Evolutionary conservation across 2,329 filamentous ascomycete genomes (phyloP).

Genomic region (Diaporthe sp.): DNA sequence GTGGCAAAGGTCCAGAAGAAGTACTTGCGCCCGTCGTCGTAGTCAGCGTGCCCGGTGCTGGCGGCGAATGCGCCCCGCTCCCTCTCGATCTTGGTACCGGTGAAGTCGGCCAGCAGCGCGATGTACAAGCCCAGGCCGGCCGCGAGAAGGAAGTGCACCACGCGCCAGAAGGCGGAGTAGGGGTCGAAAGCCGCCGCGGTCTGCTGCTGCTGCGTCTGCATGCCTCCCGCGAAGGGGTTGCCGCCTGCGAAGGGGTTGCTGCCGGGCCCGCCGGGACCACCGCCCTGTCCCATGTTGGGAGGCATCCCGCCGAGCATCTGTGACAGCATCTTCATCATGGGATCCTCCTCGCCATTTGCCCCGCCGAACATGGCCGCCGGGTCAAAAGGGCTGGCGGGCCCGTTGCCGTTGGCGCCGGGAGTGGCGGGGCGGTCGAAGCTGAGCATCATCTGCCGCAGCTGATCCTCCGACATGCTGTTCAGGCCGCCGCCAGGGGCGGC

Average conservation of each 20-base stretch:
- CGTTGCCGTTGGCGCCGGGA: slow-evolving; percentile 36
- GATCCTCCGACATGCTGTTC: slow-evolving; percentile 62
- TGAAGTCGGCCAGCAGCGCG: slow-evolving; percentile 74
- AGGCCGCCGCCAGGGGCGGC: slow-evolving; percentile 44
- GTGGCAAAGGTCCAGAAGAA: slow-evolving; percentile 88
- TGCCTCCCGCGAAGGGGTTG: slow-evolving; percentile 50
- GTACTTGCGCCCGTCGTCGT: slow-evolving; percentile 50
- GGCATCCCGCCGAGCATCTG: slow-evolving; percentile 68
- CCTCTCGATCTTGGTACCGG: slow-evolving; percentile 71
- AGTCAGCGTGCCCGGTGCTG: slow-evolving; percentile 35
- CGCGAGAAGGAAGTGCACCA: slow-evolving; percentile 79
- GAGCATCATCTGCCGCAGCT: slow-evolving; percentile 73
- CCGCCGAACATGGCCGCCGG: slow-evolving; percentile 36
- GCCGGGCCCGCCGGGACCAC: slow-evolving; percentile 46
- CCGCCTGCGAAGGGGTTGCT: slow-evolving; percentile 40
- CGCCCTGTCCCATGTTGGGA: slow-evolving; percentile 43
- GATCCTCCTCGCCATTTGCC: slow-evolving; percentile 60
- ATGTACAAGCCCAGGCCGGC: slow-evolving; percentile 78
- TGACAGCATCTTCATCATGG: slow-evolving; percentile 80
- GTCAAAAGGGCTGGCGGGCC: slow-evolving; percentile 43
- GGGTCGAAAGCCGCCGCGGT: slow-evolving; percentile 47
- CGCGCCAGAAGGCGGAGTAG: slow-evolving; percentile 70
- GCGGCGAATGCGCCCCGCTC: slow-evolving; percentile 53
- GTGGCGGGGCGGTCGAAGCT: slow-evolving; percentile 57
- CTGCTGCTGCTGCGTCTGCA: slow-evolving; percentile 46